Base-by-base conservation (phyloP, 805 yeast genomes). In the Candida oleophila region DNA sequence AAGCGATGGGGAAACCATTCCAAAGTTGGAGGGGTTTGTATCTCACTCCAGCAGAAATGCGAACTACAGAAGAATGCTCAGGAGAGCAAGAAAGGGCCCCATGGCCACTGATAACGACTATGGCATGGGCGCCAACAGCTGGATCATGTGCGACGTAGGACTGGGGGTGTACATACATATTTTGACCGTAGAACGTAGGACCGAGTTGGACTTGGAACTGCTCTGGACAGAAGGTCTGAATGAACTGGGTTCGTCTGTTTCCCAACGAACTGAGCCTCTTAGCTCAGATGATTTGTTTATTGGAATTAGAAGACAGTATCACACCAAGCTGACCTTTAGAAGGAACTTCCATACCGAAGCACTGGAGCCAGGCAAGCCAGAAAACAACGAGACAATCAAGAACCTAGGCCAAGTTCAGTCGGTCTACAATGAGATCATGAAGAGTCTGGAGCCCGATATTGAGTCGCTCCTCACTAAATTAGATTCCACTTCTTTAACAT, bases 121-220 rank as follows among this genome's bases (percentile, higher is more conserved):
- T 55, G 86, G 87, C 14, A 66, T 69, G 11, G 54, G 71, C 4
- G 73, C 82, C 3, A 89, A 89, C 55, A 78, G 87, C 21, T 91
- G 98, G 98, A 81, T 88, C 19, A 81, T 88, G 78, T 71, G 90
- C 41, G 89, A 89, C 55, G 77, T 89, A 42, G 65, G 78, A 2
- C 85, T 83, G 49, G 80, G 81, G 34, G 77, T 89, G 3, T 78
- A 73, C 45, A 75, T 91, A 28, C 96, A 91, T 64, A 64, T 91
- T 15, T 65, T 91, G 56, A 88, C 96, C 0, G 72, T 74, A 3
- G 83, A 81, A 36, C 79, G 92, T 62, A 73, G 97, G 48, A 60
- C 64, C 15, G 83, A 79, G 48, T 66, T 92, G 52, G 81, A 87
- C 56, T 72, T 91, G 59, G 96, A 89, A 61, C 71, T 76, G 20